Percentiles rank a stretch among this genome's conserved stretches.
phyloP scores from a whole-genome alignment of 495 filamentous ascomycete genomes.

The Aspergillus sparsus region DNA sequence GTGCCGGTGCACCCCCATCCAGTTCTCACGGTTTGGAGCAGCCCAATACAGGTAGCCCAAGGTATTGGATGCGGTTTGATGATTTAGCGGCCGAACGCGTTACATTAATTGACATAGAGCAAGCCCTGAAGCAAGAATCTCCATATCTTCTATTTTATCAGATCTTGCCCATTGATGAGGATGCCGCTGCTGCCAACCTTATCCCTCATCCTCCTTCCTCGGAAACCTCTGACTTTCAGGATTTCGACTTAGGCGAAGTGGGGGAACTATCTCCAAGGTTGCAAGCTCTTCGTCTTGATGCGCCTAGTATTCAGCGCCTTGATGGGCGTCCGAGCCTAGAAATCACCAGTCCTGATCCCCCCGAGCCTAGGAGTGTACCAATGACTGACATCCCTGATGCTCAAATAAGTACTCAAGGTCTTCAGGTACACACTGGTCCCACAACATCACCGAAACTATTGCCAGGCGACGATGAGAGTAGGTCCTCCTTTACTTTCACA shows the following conservation, averaged over 20 bases:
- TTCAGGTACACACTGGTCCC: conserved; percentile 42
- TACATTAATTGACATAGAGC: conserved; percentile 71
- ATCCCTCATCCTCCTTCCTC: conserved; percentile 59
- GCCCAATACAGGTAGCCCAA: conserved; percentile 55
- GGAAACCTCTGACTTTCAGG: conserved; percentile 46
- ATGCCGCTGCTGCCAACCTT: conserved; percentile 54
- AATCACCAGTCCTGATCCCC: conserved; percentile 36
- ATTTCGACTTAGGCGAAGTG: conserved; percentile 30
- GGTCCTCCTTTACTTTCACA: conserved; percentile 51
- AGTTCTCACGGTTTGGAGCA: conserved; percentile 51
- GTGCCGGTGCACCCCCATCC: conserved; percentile 44
- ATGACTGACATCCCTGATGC: conserved; percentile 19
- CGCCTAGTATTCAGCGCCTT: conserved; percentile 23
- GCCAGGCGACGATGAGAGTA: conserved; percentile 51
- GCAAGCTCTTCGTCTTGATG: conserved; percentile 17
- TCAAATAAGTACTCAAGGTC: conserved; percentile 32
- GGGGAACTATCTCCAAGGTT: conserved; percentile 26
- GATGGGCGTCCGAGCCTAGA: conserved; percentile 47
- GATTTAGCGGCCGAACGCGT: conserved; percentile 76
- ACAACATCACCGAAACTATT: conserved; percentile 50
- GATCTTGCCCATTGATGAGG: conserved; percentile 79
- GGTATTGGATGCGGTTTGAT: conserved; percentile 87
- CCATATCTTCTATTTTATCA: conserved; percentile 96
- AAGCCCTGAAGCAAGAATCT: conserved; percentile 76
- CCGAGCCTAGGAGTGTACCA: not conserved